Conservation (phyloP, 495 filamentous ascomycete species). For the Tricharina praecox region DNA sequence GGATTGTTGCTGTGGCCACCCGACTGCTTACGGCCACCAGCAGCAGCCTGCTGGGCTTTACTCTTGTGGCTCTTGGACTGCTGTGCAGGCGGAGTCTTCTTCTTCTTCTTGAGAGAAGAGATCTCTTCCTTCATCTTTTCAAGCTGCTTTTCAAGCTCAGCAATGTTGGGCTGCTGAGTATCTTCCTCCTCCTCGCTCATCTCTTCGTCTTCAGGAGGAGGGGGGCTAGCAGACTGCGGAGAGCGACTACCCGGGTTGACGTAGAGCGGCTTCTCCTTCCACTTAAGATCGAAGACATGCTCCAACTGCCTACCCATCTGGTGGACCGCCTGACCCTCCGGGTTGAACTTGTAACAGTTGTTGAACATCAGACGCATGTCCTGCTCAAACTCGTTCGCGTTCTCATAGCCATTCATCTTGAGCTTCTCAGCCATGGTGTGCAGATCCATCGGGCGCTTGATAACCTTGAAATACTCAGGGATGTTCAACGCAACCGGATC, state of each 20-base stretch:
- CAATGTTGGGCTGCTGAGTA: conserved; percentile 31
- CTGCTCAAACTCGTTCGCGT: conserved; percentile 63
- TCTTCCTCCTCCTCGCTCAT: conserved; percentile 40
- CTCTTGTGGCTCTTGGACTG: conserved; percentile 40
- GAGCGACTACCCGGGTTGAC: conserved; percentile 49
- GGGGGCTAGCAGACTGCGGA: conserved; percentile 35
- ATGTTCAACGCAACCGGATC: conserved; percentile 92
- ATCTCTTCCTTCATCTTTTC: conserved; percentile 50
- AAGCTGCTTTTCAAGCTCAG: conserved; percentile 48
- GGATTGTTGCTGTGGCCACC: conserved; percentile 22
- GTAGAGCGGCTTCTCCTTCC: conserved; percentile 57
- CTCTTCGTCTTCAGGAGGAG: conserved; percentile 49
- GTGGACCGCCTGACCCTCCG: conserved; percentile 55
- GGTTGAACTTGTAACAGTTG: conserved; percentile 88
- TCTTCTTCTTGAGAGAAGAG: conserved; percentile 42
- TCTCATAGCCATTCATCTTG: conserved; percentile 63
- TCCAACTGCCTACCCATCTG: conserved; percentile 52
- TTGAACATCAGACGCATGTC: conserved; percentile 71
- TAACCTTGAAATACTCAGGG: conserved; percentile 75
- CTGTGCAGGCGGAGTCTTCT: conserved; percentile 45
- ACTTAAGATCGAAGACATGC: conserved; percentile 53
- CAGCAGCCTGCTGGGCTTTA: conserved; percentile 33
- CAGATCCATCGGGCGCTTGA: conserved; percentile 95
- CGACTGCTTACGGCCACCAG: conserved; percentile 34
- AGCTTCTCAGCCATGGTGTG: conserved; percentile 60